phyloP scores from a whole-genome alignment of 495 filamentous ascomycete species.

The Podospora fimiseda region DNA sequence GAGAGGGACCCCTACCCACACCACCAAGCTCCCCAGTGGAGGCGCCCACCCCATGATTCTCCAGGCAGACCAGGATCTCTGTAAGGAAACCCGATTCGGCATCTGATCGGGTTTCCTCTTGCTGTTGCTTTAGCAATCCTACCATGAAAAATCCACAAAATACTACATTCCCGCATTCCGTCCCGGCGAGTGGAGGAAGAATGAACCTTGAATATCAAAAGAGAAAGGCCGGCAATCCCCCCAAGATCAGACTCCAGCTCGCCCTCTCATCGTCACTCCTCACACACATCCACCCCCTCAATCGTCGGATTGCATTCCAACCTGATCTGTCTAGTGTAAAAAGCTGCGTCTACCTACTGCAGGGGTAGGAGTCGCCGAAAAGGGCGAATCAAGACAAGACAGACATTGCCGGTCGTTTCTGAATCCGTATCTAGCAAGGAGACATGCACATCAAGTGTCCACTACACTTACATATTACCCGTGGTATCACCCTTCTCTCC shows the following conservation, averaged over 20 bases:
- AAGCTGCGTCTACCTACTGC: not conserved
- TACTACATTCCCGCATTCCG: too few species aligned
- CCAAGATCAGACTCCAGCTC: too few species aligned
- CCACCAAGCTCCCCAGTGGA: not conserved
- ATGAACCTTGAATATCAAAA: too few species aligned
- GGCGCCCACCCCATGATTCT: not conserved
- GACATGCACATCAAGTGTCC: not conserved
- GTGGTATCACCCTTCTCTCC: not conserved
- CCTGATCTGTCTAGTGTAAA: not conserved
- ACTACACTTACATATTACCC: not conserved
- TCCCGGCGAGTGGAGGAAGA: too few species aligned
- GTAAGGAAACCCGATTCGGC: not conserved
- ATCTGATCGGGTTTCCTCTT: too few species aligned
- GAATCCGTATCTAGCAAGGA: not conserved
- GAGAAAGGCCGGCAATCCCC: too few species aligned
- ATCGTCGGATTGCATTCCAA: too few species aligned
- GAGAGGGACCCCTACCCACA: not conserved
- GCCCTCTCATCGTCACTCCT: too few species aligned
- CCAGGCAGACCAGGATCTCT: not conserved
- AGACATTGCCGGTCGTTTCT: not conserved
- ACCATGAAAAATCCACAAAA: not conserved
- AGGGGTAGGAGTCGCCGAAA: not conserved
- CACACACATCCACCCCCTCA: too few species aligned
- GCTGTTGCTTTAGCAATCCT: too few species aligned
- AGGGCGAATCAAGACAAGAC: too few species aligned